These are phyloP conservation scores for Rhododendron simsii DNA, from an alignment of 148 eudicot genomes.

Conservation along the genomic window DNA sequence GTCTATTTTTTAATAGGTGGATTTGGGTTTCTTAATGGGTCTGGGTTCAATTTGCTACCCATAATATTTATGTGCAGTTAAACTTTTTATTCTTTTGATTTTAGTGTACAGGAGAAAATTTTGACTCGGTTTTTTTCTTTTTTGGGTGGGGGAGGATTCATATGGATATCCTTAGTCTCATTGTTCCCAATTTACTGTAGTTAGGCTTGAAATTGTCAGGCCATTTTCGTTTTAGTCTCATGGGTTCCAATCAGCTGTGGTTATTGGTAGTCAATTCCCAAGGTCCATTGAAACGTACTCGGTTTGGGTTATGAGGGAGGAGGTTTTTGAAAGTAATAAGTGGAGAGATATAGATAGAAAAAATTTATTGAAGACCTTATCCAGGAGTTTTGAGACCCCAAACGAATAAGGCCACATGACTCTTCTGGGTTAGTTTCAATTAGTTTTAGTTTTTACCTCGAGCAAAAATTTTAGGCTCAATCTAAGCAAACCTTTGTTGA, in stretches of 20 bases:
- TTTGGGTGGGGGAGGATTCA: background rate
- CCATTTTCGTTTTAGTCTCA: background rate
- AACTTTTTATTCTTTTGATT: background rate
- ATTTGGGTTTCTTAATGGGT: too few relatives aligned
- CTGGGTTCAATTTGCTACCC: too few relatives aligned
- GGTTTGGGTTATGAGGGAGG: too few relatives aligned
- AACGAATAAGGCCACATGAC: too few relatives aligned
- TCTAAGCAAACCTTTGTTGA: background rate
- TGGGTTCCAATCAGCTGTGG: background rate
- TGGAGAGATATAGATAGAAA: too few relatives aligned
- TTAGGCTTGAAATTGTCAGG: background rate
- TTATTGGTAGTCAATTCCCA: background rate
- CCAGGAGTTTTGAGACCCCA: too few relatives aligned
- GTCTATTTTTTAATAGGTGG: too few relatives aligned
- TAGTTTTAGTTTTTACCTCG: background rate
- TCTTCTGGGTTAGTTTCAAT: background rate
- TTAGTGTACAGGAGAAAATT: background rate
- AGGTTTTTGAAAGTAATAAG: too few relatives aligned
- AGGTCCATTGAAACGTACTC: background rate
- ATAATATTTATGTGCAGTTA: background rate
- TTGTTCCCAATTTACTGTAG: background rate
- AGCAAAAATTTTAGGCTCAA: background rate
- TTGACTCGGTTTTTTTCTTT: background rate
- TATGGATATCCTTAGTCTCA: background rate
- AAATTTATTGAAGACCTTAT: too few relatives aligned